Evolutionary conservation across 768 basidiomycete genomes (phyloP).

Genomic region (Tulasnella sp.): DNA sequence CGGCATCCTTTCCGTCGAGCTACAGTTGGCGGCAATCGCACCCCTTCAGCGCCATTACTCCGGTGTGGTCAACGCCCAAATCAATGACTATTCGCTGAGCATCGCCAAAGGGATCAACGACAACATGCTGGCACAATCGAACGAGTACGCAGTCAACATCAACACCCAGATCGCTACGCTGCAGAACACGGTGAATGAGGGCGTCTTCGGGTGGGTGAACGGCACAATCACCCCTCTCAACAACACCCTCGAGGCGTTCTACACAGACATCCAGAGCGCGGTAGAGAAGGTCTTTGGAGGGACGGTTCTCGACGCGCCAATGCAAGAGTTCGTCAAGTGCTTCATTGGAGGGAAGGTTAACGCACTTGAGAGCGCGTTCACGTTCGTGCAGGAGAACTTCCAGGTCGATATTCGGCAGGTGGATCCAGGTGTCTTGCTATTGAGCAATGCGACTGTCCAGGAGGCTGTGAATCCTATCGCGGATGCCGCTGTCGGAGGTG

Average conservation of each 20-base stretch:
- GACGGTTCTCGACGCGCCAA: slow-evolving; percentile 69
- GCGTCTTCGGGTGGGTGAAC: slow-evolving; percentile 93
- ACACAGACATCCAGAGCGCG: slow-evolving; percentile 67
- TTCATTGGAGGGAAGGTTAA: slow-evolving; percentile 86
- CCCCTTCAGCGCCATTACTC: slow-evolving; percentile 63
- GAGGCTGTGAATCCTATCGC: slow-evolving; percentile 74
- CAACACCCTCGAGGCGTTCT: slow-evolving; percentile 74
- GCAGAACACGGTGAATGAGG: slow-evolving; percentile 72
- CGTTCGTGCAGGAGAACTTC: slow-evolving; percentile 84
- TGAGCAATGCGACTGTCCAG: slow-evolving; percentile 59
- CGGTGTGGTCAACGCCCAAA: slow-evolving; percentile 48
- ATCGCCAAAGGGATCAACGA: slow-evolving; percentile 70
- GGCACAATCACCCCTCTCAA: slow-evolving; percentile 81
- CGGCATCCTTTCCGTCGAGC: slow-evolving; percentile 73
- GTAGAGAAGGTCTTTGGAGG: slow-evolving; percentile 75
- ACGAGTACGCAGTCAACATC: slow-evolving; percentile 62
- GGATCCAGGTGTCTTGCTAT: slow-evolving; percentile 61
- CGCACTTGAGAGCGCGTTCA: slow-evolving; percentile 76
- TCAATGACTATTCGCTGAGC: slow-evolving; percentile 53
- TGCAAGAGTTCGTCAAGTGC: slow-evolving; percentile 81
- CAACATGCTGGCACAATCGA: slow-evolving; percentile 74
- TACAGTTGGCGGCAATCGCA: slow-evolving; percentile 71
- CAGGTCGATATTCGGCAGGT: slow-evolving; percentile 69
- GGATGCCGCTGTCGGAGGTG: slow-evolving; percentile 52
- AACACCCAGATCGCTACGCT: slow-evolving; percentile 60